These are phyloP conservation scores for Trypanosoma platydactyli DNA, from an alignment of 208 protist species.

Conservation along the genomic window DNA sequence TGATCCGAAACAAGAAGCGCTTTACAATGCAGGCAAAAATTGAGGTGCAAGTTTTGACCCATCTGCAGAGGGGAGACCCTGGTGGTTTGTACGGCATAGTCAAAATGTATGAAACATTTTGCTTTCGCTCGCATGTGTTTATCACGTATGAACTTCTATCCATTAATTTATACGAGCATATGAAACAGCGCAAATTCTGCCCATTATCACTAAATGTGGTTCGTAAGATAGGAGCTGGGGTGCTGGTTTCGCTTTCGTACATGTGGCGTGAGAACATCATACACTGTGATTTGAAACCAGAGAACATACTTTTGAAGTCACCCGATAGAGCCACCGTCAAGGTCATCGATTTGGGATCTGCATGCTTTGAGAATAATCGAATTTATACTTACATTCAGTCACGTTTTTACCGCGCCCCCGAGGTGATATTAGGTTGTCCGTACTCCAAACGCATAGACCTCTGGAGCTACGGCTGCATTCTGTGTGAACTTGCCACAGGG, in stretches of 20 bases:
- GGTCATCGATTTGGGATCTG: conserved; percentile 97
- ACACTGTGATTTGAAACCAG: conserved; percentile 96
- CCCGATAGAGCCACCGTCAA: conserved; percentile 88
- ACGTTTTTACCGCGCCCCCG: conserved; percentile 91
- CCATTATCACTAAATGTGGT: conserved; percentile 74
- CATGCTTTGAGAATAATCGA: conserved; percentile 91
- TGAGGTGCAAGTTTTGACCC: conserved; percentile 81
- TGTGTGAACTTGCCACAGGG: conserved; percentile 93
- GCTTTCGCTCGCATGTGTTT: conserved; percentile 73
- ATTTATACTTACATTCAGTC: conserved; percentile 94
- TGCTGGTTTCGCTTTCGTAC: conserved; percentile 79
- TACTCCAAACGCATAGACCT: conserved; percentile 89
- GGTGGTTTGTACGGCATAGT: conserved; percentile 69
- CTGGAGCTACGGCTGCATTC: conserved; percentile 94
- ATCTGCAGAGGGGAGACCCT: conserved; percentile 62
- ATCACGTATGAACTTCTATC: conserved; percentile 78
- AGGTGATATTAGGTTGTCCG: conserved; percentile 79
- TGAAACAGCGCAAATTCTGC: conserved; percentile 72
- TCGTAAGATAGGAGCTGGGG: conserved; percentile 60
- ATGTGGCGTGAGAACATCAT: conserved; percentile 87
- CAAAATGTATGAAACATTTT: conserved; percentile 69
- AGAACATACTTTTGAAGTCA: conserved; percentile 93
- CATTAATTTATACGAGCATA: conserved; percentile 72
- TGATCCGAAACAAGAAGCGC: conserved; percentile 72
- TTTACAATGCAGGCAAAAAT: conserved; percentile 67